Evolutionary conservation across 2,329 filamentous ascomycete genomes (phyloP).

Genomic region (Kalaharituber pfeilii): DNA sequence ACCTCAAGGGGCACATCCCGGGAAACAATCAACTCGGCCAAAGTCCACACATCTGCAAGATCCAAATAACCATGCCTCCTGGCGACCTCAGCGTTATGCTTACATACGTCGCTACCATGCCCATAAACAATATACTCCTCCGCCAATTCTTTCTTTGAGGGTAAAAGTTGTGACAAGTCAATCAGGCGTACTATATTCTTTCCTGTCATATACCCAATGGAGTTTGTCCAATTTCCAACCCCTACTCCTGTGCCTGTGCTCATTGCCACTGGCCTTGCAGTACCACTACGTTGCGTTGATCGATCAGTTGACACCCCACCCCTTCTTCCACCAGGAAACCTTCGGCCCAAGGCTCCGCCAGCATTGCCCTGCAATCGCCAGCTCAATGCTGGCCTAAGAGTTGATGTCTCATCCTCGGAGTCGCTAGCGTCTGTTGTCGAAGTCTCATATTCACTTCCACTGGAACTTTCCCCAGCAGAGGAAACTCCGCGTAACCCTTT

Average conservation of each 20-base stretch:
- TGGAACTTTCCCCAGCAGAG: slow-evolving; percentile 3
- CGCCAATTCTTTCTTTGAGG: slow-evolving; percentile 60
- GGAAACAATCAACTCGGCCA: slow-evolving; percentile 58
- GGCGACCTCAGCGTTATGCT: slow-evolving; percentile 66
- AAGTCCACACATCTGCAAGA: slow-evolving; percentile 65
- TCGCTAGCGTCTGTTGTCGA: slow-evolving; percentile 15
- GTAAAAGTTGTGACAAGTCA: slow-evolving; percentile 51
- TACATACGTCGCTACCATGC: slow-evolving; percentile 61
- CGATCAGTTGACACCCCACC: slow-evolving; percentile 17
- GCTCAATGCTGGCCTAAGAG: slow-evolving; percentile 12
- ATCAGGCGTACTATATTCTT: slow-evolving; percentile 61
- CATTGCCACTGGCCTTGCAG: slow-evolving; percentile 30
- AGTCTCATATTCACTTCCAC: slow-evolving; percentile 9
- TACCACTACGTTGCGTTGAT: slow-evolving; percentile 27
- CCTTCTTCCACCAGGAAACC: slow-evolving; percentile 3
- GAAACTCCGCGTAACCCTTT: slow-evolving; percentile 20
- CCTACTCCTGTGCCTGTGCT: slow-evolving; percentile 26
- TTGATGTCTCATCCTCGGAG: slow-evolving; percentile 14
- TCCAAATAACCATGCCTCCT: slow-evolving; percentile 52
- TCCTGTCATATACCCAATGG: slow-evolving; percentile 24
- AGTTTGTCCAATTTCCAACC: slow-evolving; percentile 16
- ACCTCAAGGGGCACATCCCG: slow-evolving; percentile 58
- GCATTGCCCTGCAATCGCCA: slow-evolving; percentile 16
- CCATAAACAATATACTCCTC: slow-evolving; percentile 70
- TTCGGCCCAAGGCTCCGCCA: slow-evolving; percentile 5